Conservation (phyloP, 2,329 filamentous ascomycete species). For the Arthroderma sp. region DNA sequence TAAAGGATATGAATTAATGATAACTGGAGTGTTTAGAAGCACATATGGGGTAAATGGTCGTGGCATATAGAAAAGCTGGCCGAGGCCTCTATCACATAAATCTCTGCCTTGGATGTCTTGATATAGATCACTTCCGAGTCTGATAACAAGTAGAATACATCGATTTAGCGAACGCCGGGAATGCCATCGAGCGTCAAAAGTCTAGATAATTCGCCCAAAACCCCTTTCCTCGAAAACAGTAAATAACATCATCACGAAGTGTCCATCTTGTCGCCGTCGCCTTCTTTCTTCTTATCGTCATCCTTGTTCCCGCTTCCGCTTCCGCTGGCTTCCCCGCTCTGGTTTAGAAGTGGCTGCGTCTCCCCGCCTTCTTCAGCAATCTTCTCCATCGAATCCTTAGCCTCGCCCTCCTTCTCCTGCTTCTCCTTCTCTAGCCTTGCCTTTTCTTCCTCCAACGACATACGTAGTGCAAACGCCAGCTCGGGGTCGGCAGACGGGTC, state of each 20-base stretch:
- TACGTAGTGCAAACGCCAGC: conserved; percentile 80
- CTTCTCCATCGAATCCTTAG: conserved; percentile 65
- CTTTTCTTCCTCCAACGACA: conserved; percentile 98
- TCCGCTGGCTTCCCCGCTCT: conserved; percentile 53
- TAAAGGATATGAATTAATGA: background rate
- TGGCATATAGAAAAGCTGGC: background rate
- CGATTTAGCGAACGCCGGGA: conserved; percentile 1
- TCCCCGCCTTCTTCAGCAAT: conserved; percentile 65
- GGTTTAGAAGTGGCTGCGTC: conserved; percentile 50
- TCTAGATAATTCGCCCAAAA: conserved; percentile 1
- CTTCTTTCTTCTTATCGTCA: conserved; percentile 40
- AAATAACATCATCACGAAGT: conserved; percentile 51
- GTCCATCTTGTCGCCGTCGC: conserved; percentile 73
- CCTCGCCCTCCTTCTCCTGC: conserved; percentile 57
- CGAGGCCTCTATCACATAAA: background rate
- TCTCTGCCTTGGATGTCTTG: background rate
- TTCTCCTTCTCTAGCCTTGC: conserved; percentile 79
- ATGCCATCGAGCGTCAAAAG: conserved; percentile 4
- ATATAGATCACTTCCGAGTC: background rate
- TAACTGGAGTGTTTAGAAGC: background rate
- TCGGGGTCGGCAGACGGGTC: conserved; percentile 89
- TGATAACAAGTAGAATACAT: background rate
- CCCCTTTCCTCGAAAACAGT: background rate
- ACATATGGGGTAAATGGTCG: background rate
- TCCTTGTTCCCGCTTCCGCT: conserved; percentile 41